These are phyloP conservation scores for Sistotremastrum suecicum DNA, from an alignment of 768 basidiomycete species.

Conservation along the genomic window DNA sequence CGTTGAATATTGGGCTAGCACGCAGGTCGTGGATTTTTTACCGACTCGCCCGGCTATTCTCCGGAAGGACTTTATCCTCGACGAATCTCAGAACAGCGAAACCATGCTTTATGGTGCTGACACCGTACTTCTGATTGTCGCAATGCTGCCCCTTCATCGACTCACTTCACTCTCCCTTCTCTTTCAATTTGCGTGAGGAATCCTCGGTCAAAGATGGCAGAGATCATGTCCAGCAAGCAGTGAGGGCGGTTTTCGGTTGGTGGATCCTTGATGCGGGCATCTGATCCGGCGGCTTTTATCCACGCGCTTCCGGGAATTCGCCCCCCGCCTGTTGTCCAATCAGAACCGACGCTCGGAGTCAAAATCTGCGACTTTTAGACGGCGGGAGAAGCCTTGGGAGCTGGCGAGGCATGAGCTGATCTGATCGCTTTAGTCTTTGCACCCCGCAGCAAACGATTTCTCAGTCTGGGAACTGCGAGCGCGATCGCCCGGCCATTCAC, in stretches of 20 bases:
- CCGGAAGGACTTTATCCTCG: conserved; percentile 94
- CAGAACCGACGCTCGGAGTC: conserved; percentile 45
- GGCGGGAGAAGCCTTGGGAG: conserved; percentile 59
- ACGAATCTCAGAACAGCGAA: conserved; percentile 90
- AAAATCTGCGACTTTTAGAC: conserved; percentile 90
- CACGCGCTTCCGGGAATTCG: conserved; percentile 45
- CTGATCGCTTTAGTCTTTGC: conserved; percentile 87
- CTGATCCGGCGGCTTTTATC: conserved; percentile 71
- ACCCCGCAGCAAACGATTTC: conserved; percentile 50
- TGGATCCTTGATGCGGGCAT: conserved; percentile 90
- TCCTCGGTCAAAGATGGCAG: conserved; percentile 91
- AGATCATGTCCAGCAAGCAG: conserved; percentile 73
- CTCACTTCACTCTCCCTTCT: conserved; percentile 61
- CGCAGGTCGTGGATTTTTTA: conserved; percentile 74
- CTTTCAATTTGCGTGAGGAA: conserved; percentile 82
- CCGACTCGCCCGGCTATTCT: conserved; percentile 90
- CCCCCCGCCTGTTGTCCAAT: background rate
- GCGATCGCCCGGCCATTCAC: conserved; percentile 49
- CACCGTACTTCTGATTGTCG: conserved; percentile 90
- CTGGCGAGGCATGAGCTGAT: conserved; percentile 80
- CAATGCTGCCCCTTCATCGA: conserved; percentile 68
- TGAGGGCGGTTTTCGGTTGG: conserved; percentile 78
- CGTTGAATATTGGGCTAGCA: conserved; percentile 86
- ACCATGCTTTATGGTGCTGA: conserved; percentile 93
- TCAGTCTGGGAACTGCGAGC: conserved; percentile 50